Evolutionary conservation across 192 early-diverging fungal species (phyloP).

Genomic region (Neocallimastix lanati): DNA sequence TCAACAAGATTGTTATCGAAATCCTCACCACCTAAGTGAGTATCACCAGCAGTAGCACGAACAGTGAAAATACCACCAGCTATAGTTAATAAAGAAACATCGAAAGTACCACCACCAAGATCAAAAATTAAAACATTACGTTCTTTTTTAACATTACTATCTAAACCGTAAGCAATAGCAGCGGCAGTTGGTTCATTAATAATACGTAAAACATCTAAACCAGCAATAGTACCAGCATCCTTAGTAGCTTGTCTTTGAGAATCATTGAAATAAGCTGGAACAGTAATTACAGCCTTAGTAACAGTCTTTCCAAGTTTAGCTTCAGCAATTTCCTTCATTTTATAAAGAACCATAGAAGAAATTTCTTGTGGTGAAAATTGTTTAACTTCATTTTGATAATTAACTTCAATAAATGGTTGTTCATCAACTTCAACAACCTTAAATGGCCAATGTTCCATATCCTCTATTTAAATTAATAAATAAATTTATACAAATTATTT

Average conservation of each 20-base stretch:
- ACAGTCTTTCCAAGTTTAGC: slow-evolving; percentile 53
- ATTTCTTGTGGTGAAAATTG: slow-evolving; percentile 66
- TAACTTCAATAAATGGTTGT: slow-evolving; percentile 59
- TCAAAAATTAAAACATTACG: slow-evolving; percentile 60
- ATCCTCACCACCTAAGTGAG: slow-evolving; percentile 69
- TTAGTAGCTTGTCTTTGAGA: slow-evolving; percentile 80
- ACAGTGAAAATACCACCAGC: slow-evolving; percentile 60
- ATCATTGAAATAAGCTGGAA: slow-evolving; percentile 76
- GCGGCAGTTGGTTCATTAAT: slow-evolving; percentile 86
- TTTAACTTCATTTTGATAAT: slow-evolving; percentile 66
- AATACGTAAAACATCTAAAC: slow-evolving; percentile 71
- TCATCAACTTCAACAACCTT: slow-evolving; percentile 39
- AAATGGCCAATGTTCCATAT: slow-evolving; percentile 73
- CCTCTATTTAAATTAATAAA: slow-evolving; percentile 7
- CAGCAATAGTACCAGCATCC: slow-evolving; percentile 74
- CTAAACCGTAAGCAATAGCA: slow-evolving; percentile 68
- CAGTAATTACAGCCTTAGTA: slow-evolving; percentile 41
- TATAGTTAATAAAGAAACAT: slow-evolving; percentile 68
- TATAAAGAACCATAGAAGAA: slow-evolving; percentile 54
- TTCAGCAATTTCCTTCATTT: slow-evolving; percentile 70
- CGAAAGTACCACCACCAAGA: slow-evolving; percentile 71
- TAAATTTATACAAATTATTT: too few species aligned
- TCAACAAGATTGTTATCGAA: slow-evolving; percentile 46
- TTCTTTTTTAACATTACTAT: slow-evolving; percentile 51
- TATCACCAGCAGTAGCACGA: slow-evolving; percentile 64